Evolutionary conservation across 1,284 basidiomycete species (phyloP).

Genomic region (Trametes sp.): DNA sequence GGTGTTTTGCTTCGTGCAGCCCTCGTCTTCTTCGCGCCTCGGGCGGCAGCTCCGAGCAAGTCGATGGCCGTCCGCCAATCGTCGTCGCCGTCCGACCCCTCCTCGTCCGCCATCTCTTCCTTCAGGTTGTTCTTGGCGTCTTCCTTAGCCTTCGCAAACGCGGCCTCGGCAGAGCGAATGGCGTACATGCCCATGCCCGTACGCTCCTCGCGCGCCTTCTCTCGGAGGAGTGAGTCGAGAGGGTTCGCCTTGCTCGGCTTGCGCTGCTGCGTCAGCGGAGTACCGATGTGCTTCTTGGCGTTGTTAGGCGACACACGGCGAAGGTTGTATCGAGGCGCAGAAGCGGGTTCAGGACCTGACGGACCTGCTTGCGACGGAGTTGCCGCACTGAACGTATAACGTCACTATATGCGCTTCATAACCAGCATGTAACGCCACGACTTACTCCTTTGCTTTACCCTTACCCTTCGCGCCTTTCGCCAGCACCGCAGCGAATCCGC

Average conservation of each 20-base stretch:
- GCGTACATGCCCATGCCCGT: constrained; percentile 35
- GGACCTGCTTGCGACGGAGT: constrained; percentile 3
- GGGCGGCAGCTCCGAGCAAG: not conserved
- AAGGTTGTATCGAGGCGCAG: constrained; percentile 34
- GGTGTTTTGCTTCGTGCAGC: not conserved
- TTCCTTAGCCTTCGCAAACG: constrained; percentile 44
- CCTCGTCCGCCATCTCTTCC: constrained; percentile 48
- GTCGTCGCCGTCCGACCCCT: constrained; percentile 27
- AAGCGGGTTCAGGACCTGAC: not conserved
- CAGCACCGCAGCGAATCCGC: constrained; percentile 17
- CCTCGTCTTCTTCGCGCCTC: constrained; percentile 10
- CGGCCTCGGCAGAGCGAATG: constrained; percentile 44
- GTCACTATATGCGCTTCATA: constrained; percentile 13
- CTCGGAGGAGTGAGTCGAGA: constrained; percentile 50
- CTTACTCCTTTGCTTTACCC: constrained; percentile 26
- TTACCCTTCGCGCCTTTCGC: constrained; percentile 21
- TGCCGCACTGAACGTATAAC: not conserved
- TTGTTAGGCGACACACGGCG: constrained; percentile 28
- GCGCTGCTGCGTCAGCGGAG: constrained; percentile 14
- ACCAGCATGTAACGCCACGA: not conserved
- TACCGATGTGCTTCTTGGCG: not conserved
- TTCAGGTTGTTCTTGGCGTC: constrained; percentile 19
- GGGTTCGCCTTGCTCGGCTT: constrained; percentile 53
- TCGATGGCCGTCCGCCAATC: constrained; percentile 12
- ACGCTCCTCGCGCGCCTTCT: constrained; percentile 38